These are phyloP conservation scores for Calonectria naviculata DNA, from an alignment of 2,329 filamentous ascomycete genomes.

Conservation along the genomic window DNA sequence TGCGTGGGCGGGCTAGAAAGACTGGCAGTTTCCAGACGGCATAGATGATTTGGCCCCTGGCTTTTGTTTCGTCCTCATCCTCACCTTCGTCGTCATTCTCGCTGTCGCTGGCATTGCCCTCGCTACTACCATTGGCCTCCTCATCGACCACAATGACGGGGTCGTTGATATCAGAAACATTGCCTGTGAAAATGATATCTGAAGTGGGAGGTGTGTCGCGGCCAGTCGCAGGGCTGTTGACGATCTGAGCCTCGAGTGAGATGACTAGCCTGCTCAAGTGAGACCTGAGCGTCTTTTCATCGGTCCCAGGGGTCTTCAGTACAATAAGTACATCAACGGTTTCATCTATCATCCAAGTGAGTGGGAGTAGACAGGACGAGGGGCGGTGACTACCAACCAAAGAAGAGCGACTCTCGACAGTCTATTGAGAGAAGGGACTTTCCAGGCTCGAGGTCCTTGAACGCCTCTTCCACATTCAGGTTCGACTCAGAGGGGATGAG, in stretches of 20 bases:
- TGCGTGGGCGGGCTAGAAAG: constrained; percentile 68
- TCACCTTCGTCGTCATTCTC: constrained; percentile 39
- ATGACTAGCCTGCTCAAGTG: constrained; percentile 73
- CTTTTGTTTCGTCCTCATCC: constrained; percentile 32
- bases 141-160: constrained; percentile 63
- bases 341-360: constrained; percentile 70
- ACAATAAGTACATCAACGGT: constrained; percentile 76
- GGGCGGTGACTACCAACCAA: constrained; percentile 64
- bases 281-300: constrained; percentile 66
- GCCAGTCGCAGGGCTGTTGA: constrained; percentile 65
- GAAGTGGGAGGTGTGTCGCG: constrained; percentile 59
- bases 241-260: constrained; percentile 73
- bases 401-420: constrained; percentile 74
- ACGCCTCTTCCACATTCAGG: constrained; percentile 63
- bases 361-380: constrained; percentile 55
- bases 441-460: constrained; percentile 56
- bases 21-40: constrained; percentile 71
- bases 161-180: constrained; percentile 60
- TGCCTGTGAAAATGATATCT: constrained; percentile 71
- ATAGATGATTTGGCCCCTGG: constrained; percentile 55
- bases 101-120: constrained; percentile 16
- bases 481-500: constrained; percentile 68
- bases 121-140: constrained; percentile 41
- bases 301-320: constrained; percentile 71
- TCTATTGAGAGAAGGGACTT: constrained; percentile 66